These are phyloP conservation scores for Eucalyptus sp. DNA, from an alignment of 345 rosid genomes.

Conservation along the genomic window DNA sequence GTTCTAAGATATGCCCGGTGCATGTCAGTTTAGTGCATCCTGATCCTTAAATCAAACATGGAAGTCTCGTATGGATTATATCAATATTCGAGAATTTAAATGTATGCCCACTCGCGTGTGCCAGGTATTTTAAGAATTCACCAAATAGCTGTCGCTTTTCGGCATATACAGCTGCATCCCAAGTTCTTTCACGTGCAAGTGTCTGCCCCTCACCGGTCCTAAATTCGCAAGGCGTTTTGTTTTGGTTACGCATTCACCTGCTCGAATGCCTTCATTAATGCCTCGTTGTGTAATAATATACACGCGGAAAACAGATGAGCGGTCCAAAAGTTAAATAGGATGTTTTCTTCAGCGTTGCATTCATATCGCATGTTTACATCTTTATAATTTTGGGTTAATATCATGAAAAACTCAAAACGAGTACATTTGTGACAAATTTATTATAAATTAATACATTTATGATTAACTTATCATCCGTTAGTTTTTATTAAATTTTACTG, in stretches of 20 bases:
- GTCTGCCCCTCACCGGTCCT: not conserved
- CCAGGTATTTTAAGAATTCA: not conserved
- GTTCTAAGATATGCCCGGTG: not conserved
- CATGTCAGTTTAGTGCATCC: not conserved
- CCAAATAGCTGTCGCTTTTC: not conserved
- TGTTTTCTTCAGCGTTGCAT: not conserved
- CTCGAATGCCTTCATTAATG: not conserved
- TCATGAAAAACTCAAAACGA: too few relatives aligned
- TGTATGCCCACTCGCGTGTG: not conserved
- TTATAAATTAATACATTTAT: too few relatives aligned
- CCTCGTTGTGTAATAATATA: too few relatives aligned
- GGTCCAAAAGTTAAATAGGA: too few relatives aligned
- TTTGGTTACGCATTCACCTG: not conserved
- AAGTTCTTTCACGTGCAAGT: not conserved
- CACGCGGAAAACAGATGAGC: not conserved
- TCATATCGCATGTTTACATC: too few relatives aligned
- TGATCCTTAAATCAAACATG: not conserved
- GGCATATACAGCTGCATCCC: not conserved
- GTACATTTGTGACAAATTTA: rapidly evolving
- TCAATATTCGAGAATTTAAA: not conserved
- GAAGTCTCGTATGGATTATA: not conserved
- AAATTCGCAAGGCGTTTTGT: not conserved
- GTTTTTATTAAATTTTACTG: too few relatives aligned
- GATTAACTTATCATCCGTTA: rapidly evolving
- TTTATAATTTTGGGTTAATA: too few relatives aligned